These are phyloP conservation scores for Rubia occidens DNA, from an alignment of 305 asterid species.

Conservation along the genomic window DNA sequence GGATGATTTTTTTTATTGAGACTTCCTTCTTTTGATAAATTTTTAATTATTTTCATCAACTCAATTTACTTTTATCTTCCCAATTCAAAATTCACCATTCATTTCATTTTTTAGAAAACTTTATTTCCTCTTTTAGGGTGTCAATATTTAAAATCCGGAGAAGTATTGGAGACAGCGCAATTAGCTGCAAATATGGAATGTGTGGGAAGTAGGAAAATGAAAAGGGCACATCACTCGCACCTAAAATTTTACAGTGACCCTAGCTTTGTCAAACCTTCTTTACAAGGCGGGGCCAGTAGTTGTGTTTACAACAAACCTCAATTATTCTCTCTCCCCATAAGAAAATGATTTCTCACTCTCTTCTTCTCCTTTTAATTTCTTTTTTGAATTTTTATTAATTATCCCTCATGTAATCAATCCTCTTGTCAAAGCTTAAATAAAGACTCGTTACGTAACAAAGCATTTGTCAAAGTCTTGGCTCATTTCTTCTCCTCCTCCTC, in stretches of 20 bases:
- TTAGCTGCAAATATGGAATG: slow-evolving; percentile 7
- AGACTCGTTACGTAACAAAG: slow-evolving; percentile 26
- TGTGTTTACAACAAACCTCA: slow-evolving; percentile 15
- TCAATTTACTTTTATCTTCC: too few relatives aligned
- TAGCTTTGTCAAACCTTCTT: slow-evolving; percentile 41
- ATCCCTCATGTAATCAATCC: slow-evolving; percentile 29
- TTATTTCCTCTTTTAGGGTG: too few relatives aligned
- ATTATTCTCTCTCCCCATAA: slow-evolving; percentile 15
- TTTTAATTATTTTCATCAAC: too few relatives aligned
- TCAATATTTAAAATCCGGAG: too few relatives aligned
- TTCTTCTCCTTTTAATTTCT: neutral
- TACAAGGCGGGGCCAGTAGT: slow-evolving; percentile 33
- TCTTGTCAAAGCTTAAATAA: slow-evolving; percentile 59
- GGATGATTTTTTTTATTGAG: too few relatives aligned
- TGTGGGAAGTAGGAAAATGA: slow-evolving; percentile 5
- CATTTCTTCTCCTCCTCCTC: slow-evolving; percentile 21
- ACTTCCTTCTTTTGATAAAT: too few relatives aligned
- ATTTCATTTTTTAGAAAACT: too few relatives aligned
- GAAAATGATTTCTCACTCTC: neutral
- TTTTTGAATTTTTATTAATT: neutral
- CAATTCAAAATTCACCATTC: too few relatives aligned
- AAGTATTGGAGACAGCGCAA: neutral
- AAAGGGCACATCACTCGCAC: slow-evolving; percentile 15
- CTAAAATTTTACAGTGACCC: slow-evolving; percentile 5
- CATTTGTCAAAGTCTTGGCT: slow-evolving; percentile 27